Percentiles rank a stretch among this genome's conserved stretches.
These are phyloP conservation scores for Xylaria telfairii DNA, from an alignment of 495 filamentous ascomycete genomes.

Conservation along the genomic window DNA sequence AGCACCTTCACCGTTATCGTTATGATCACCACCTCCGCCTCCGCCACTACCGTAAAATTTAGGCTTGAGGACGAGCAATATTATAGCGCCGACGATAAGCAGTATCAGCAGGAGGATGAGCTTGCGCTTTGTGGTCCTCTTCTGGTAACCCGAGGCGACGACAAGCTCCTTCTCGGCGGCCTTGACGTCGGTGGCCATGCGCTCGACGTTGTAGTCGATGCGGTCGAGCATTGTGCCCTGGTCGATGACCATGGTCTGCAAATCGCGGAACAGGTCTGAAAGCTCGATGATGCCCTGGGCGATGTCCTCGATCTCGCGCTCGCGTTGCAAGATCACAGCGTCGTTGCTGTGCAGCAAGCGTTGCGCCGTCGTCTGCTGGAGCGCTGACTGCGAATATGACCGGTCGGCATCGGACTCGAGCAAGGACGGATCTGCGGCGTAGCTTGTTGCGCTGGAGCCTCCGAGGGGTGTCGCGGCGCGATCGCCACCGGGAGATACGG, in stretches of 20 bases:
- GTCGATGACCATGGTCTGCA: slow-evolving; percentile 97
- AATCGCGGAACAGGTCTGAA: slow-evolving; percentile 92
- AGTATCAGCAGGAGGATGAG: slow-evolving; percentile 85
- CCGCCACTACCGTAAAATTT: slow-evolving; percentile 52
- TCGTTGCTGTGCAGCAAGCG: slow-evolving; percentile 79
- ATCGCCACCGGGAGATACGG: slow-evolving; percentile 42
- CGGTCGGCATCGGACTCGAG: slow-evolving; percentile 91
- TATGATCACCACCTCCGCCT: background rate
- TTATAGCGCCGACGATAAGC: slow-evolving; percentile 83
- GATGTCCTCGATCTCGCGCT: slow-evolving; percentile 97
- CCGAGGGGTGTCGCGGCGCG: slow-evolving; percentile 66
- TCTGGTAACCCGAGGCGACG: slow-evolving; percentile 86
- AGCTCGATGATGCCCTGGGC: slow-evolving; percentile 97
- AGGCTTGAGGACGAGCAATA: slow-evolving; percentile 84
- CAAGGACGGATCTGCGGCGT: slow-evolving; percentile 77
- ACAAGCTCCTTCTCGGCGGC: slow-evolving; percentile 89
- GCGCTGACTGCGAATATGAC: slow-evolving; percentile 86
- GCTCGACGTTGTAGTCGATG: slow-evolving; percentile 97
- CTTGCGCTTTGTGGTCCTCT: slow-evolving; percentile 86
- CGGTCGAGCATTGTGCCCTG: slow-evolving; percentile 97
- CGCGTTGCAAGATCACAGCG: slow-evolving; percentile 84
- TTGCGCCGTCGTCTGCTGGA: slow-evolving; percentile 71
- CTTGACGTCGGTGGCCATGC: slow-evolving; percentile 88
- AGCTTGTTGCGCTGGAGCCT: slow-evolving; percentile 49
- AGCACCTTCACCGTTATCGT: background rate